Base-by-base conservation (phyloP, 2,329 filamentous ascomycete species). In the Sporothrix phasma region DNA sequence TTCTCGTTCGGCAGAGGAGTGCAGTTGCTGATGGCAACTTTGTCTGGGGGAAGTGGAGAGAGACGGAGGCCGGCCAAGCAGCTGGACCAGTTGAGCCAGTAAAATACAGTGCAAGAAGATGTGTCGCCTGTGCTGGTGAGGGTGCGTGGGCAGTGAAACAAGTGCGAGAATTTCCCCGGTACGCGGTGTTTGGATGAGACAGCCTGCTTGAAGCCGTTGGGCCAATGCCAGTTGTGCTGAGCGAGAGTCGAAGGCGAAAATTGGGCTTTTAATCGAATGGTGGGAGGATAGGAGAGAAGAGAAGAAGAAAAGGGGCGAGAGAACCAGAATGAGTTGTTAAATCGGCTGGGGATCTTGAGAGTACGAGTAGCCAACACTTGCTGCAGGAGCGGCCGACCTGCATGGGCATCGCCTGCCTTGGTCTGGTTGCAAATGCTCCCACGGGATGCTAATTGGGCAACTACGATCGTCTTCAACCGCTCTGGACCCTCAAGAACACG, bases 141-240 rank as follows among this genome's bases (percentile, higher is more conserved):
- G n/a, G 37, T 41, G 51, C 31, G 11, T 56, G 51, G 61, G 31
- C 19, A 41, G 56, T 41, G 19, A 26, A 61, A 41, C 58, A 66
- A 67, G 37, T 45, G 66, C 66, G 66, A 67, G 65, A 61, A 67
- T 67, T 67, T 67, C 61, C 34, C 65, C 66, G 66, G 29, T 43
- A 8, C 43, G 31, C 54, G 39, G 31, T 53, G 7, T 26, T 49
- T 56, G 24, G 22, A 24, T n/a, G 37, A 29, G 10, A 45, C 26
- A 15, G 13, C 45, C 13, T 61, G 43, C 31, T 34, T n/a, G 24
- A 59, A 13, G 8, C 39, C n/a, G 51, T 37, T 54, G 11, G 34
- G 26, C 4, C 46, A 34, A 45, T 34, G n/a, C 22, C 41, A 31
- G 43, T 39, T 19, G 31, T 49, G 43, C 17, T 31, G 31, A 39